phyloP scores from a whole-genome alignment of 1,284 basidiomycete genomes.

The Irpex sp. region DNA sequence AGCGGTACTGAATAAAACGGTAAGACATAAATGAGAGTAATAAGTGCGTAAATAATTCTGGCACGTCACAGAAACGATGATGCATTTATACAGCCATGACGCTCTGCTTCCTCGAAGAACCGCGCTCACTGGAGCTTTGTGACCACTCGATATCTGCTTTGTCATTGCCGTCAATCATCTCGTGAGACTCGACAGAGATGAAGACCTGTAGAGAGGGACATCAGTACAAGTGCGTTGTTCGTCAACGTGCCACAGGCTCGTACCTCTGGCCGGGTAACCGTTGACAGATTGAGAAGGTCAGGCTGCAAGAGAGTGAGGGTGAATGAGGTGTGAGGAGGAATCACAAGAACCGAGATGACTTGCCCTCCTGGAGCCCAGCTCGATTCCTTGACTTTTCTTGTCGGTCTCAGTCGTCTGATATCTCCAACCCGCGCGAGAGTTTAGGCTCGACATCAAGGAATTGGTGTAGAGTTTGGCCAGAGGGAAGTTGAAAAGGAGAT shows the following conservation, averaged over 20 bases:
- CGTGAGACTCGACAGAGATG: slow-evolving; percentile 29
- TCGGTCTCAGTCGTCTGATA: slow-evolving; percentile 18
- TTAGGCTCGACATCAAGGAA: slow-evolving; percentile 31
- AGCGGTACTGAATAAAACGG: no score
- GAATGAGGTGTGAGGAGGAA: background rate
- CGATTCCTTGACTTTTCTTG: background rate
- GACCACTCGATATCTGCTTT: slow-evolving; percentile 10
- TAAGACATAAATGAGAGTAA: background rate
- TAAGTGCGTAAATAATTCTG: background rate
- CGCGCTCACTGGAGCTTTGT: background rate
- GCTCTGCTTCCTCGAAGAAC: background rate
- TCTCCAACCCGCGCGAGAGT: slow-evolving; percentile 28
- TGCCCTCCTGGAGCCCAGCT: slow-evolving; percentile 6
- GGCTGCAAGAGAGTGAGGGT: slow-evolving; percentile 1
- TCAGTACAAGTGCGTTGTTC: background rate
- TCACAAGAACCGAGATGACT: background rate
- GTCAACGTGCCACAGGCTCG: background rate
- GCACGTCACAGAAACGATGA: no score
- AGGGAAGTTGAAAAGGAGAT: slow-evolving; percentile 30
- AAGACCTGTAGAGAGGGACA: slow-evolving; percentile 22
- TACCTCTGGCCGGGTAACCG: slow-evolving; percentile 12
- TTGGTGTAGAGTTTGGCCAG: slow-evolving; percentile 32
- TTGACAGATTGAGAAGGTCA: slow-evolving; percentile 13
- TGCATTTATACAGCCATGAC: background rate
- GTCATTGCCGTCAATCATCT: slow-evolving; percentile 21